A percentile compares a stretch with the other conserved stretches of the same genome.
Conservation (phyloP, 2,329 filamentous ascomycete genomes). For the Emericellopsis atlantica region DNA sequence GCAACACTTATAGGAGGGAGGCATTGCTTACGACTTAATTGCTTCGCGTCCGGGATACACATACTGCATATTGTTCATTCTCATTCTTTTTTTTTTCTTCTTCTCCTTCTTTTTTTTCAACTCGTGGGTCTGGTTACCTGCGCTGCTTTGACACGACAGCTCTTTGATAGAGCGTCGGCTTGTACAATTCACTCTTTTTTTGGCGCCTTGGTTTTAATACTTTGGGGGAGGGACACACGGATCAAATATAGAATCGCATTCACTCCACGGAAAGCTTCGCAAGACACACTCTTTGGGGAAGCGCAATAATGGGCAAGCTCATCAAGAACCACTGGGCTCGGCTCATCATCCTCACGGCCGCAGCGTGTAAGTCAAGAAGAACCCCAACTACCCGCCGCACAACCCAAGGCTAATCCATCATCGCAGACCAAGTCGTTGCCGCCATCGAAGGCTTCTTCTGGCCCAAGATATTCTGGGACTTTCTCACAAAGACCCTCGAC, state of each 20-base stretch:
- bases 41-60: slow-evolving; percentile 6
- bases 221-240: no score
- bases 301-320: slow-evolving; percentile 71
- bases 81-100: slow-evolving; percentile 12
- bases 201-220: not conserved
- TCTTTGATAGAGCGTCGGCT: slow-evolving; percentile 13
- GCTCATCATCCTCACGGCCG: slow-evolving; percentile 80
- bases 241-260: no score
- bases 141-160: slow-evolving; percentile 13
- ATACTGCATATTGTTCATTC: slow-evolving; percentile 13
- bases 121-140: slow-evolving; percentile 42
- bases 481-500: slow-evolving; percentile 82
- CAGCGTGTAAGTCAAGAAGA: slow-evolving; percentile 46
- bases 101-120: slow-evolving; percentile 3
- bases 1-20: not conserved
- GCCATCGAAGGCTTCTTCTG: slow-evolving; percentile 87
- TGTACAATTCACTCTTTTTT: no score
- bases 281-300: not conserved
- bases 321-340: slow-evolving; percentile 99
- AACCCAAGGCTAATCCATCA: slow-evolving; percentile 11
- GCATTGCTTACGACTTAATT: slow-evolving; percentile 10
- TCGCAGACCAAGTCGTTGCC: slow-evolving; percentile 73
- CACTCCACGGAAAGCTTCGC: no score
- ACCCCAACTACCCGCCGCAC: not conserved
- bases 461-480: slow-evolving; percentile 99